Conservation (phyloP, 768 basidiomycete species). For the Paxillus involutus region DNA sequence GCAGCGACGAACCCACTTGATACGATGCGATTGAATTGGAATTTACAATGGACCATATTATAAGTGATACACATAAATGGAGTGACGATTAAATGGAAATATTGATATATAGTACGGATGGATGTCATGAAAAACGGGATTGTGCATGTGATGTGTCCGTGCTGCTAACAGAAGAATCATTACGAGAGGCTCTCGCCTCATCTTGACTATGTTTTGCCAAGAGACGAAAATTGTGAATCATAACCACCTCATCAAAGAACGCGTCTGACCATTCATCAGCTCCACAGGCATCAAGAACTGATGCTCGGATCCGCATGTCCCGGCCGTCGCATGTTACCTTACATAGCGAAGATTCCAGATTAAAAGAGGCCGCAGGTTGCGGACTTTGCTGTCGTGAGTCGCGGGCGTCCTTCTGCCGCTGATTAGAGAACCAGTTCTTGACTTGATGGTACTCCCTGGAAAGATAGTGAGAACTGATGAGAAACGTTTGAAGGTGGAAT, state of each 20-base stretch:
- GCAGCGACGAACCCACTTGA: constrained; percentile 17
- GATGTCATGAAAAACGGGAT: constrained; percentile 21
- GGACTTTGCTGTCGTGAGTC: constrained; percentile 34
- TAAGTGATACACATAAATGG: constrained; percentile 32
- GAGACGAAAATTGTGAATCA: constrained; percentile 52
- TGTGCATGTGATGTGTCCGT: constrained; percentile 24
- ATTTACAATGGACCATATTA: constrained; percentile 32
- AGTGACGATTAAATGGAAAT: constrained; percentile 28
- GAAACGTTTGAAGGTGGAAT: not conserved
- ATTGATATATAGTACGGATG: constrained; percentile 30
- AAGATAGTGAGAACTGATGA: constrained; percentile 6
- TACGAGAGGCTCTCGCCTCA: constrained; percentile 29
- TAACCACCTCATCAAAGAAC: constrained; percentile 61
- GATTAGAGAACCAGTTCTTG: constrained; percentile 70
- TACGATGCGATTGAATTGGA: constrained; percentile 17
- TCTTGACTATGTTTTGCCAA: constrained; percentile 38
- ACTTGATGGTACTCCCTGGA: constrained; percentile 57
- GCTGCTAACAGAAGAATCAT: constrained; percentile 22
- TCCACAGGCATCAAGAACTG: constrained; percentile 43
- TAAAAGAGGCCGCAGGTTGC: constrained; percentile 31
- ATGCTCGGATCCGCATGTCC: constrained; percentile 47
- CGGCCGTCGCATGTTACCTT: constrained; percentile 37
- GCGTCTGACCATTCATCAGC: constrained; percentile 57
- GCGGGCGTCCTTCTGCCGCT: constrained; percentile 49
- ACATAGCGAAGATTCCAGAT: constrained; percentile 34